Evolutionary conservation across 164 flowering plant species (phyloP).

Genomic region (grape (Vitis vinifera)): DNA sequence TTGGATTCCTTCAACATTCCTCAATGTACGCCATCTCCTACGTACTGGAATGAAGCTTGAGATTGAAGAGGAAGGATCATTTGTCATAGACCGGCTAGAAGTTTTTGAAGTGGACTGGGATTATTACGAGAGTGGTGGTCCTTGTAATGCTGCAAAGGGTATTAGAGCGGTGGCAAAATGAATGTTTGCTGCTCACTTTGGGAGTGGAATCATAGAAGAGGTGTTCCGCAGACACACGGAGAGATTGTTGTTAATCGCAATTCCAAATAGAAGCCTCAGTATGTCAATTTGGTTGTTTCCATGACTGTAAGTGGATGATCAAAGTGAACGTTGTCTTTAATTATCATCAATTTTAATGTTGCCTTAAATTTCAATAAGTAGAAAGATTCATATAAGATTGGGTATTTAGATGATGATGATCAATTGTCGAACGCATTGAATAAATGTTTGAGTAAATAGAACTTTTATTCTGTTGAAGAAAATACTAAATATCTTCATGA

Average conservation of each 20-base stretch:
- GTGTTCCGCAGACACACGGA: conserved; percentile 1
- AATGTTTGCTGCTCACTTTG: conserved; percentile 6
- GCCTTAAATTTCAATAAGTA: too few relatives aligned
- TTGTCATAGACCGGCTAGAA: background rate
- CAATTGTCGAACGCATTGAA: too few relatives aligned
- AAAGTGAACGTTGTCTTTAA: too few relatives aligned
- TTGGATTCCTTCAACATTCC: conserved; percentile 10
- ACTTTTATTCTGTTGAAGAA: too few relatives aligned
- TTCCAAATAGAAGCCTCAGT: background rate
- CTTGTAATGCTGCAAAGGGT: background rate
- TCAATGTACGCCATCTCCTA: background rate
- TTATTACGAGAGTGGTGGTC: background rate
- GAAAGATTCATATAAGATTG: too few relatives aligned
- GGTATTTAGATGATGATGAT: too few relatives aligned
- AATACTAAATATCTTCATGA: too few relatives aligned
- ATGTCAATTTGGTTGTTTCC: background rate
- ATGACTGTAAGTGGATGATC: background rate
- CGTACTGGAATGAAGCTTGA: too few relatives aligned
- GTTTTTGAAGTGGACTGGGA: background rate
- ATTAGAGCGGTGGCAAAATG: conserved; percentile 5
- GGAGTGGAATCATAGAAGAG: background rate
- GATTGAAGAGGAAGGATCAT: conserved; percentile 6
- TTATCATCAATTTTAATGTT: too few relatives aligned
- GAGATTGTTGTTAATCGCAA: background rate
- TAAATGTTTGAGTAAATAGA: too few relatives aligned